Evolutionary conservation across 257 asterid genomes (phyloP).

Genomic region (Fraxinus quadrangulata): DNA sequence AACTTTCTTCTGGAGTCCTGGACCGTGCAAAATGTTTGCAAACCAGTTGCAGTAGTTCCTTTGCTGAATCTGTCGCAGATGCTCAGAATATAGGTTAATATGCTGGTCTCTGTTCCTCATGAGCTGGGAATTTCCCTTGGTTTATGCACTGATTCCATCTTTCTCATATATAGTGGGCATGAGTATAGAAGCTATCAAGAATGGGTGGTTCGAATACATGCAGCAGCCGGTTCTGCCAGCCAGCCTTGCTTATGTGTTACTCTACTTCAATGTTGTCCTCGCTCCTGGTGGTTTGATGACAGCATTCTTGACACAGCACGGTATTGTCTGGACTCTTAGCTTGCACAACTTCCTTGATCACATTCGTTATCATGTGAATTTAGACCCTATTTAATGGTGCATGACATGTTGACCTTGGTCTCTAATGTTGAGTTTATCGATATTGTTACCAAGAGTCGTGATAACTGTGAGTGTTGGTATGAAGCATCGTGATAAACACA

Average conservation of each 20-base stretch:
- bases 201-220: slow-evolving; percentile 88
- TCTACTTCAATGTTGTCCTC: slow-evolving; percentile 82
- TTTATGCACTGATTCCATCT: slow-evolving; percentile 30
- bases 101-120: slow-evolving; percentile 14
- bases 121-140: slow-evolving; percentile 23
- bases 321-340: slow-evolving; percentile 44
- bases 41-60: slow-evolving; percentile 45
- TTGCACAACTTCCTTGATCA: slow-evolving; percentile 20
- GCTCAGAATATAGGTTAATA: slow-evolving; percentile 62
- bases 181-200: slow-evolving; percentile 70
- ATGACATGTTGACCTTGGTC: slow-evolving; percentile 8
- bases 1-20: slow-evolving; percentile 86
- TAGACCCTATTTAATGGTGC: neutral
- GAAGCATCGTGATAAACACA: slow-evolving; percentile 10
- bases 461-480: slow-evolving; percentile 7
- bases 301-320: slow-evolving; percentile 88
- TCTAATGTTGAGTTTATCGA: slow-evolving; percentile 1
- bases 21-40: slow-evolving; percentile 61
- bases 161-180: slow-evolving; percentile 41
- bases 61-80: slow-evolving; percentile 39
- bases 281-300: slow-evolving; percentile 97
- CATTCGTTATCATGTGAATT: slow-evolving; percentile 5
- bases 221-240: slow-evolving; percentile 98
- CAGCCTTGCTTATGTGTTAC: slow-evolving; percentile 87
- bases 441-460: neutral